Evolutionary conservation across 352 stramenopile species (phyloP).

Genomic region (Saprolegnia parasitica): DNA sequence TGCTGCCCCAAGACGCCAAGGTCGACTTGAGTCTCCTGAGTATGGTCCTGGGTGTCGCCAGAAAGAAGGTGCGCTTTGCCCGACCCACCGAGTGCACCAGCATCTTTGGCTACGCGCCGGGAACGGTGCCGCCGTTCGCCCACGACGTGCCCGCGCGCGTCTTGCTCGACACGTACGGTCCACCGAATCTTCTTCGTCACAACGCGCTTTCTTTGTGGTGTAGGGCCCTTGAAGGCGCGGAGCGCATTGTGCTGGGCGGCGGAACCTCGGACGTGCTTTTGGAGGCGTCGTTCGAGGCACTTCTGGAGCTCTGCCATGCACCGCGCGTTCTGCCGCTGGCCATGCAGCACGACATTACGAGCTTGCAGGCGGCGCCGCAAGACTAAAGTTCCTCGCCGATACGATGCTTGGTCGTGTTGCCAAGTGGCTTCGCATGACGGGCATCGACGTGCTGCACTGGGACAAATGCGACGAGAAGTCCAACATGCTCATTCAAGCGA

Average conservation of each 20-base stretch:
- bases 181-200: background rate
- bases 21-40: conserved; percentile 58
- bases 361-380: conserved; percentile 1
- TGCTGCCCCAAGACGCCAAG: conserved; percentile 51
- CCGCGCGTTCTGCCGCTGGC: background rate
- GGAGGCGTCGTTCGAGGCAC: conserved; percentile 1
- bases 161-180: conserved; percentile 20
- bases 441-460: conserved; percentile 70
- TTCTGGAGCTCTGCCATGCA: background rate
- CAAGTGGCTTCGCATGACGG: conserved; percentile 70
- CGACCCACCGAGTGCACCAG: conserved; percentile 50
- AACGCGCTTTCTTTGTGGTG: background rate
- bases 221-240: background rate
- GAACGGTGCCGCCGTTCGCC: conserved; percentile 57
- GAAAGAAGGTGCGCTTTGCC: conserved; percentile 64
- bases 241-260: background rate
- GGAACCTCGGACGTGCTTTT: background rate
- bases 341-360: background rate
- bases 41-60: conserved; percentile 43
- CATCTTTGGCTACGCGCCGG: conserved; percentile 59
- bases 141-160: conserved; percentile 29
- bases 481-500: conserved; percentile 44
- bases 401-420: conserved; percentile 71
- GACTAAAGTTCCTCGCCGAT: conserved; percentile 69
- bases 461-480: conserved; percentile 36